These are phyloP conservation scores for Fusarium veterinarium DNA, from an alignment of 2,329 filamentous ascomycete species.

Conservation along the genomic window DNA sequence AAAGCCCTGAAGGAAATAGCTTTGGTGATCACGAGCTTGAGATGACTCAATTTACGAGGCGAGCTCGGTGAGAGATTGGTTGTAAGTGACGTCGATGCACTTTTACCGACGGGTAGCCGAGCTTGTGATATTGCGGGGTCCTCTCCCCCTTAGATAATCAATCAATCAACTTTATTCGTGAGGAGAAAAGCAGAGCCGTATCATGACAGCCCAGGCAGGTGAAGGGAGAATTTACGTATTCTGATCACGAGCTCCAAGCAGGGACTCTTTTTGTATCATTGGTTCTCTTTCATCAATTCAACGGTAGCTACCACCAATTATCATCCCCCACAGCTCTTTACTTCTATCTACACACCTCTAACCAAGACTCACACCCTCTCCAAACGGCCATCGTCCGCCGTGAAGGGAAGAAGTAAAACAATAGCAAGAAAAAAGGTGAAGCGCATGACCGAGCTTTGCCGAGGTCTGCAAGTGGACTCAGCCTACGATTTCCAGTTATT, in stretches of 20 bases:
- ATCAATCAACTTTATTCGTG: constrained; percentile 9
- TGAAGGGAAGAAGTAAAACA: background rate
- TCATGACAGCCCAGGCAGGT: background rate
- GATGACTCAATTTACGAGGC: constrained; percentile 6
- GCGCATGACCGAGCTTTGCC: constrained; percentile 37
- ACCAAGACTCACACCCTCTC: constrained; percentile 23
- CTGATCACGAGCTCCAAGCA: background rate
- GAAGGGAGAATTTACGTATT: background rate
- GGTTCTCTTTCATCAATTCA: background rate
- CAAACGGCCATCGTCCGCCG: constrained; percentile 26
- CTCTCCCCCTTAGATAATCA: constrained; percentile 1
- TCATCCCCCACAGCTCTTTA: constrained; percentile 14
- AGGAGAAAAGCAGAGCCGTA: background rate
- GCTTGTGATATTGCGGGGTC: constrained; percentile 69
- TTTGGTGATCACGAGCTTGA: constrained; percentile 17
- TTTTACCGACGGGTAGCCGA: constrained; percentile 64
- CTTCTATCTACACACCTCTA: background rate
- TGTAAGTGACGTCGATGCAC: constrained; percentile 41
- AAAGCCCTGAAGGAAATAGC: accelerated
- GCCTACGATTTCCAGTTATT: constrained; percentile 3
- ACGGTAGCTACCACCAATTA: constrained; percentile 11
- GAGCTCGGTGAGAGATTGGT: constrained; percentile 19
- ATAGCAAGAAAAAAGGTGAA: constrained; percentile 9
- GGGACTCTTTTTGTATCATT: background rate
- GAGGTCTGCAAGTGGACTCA: constrained; percentile 27